A percentile compares a stretch with the other conserved stretches of the same genome.
Conservation (phyloP, 805 yeast genomes). For the Yamadazyma ubonensis region DNA sequence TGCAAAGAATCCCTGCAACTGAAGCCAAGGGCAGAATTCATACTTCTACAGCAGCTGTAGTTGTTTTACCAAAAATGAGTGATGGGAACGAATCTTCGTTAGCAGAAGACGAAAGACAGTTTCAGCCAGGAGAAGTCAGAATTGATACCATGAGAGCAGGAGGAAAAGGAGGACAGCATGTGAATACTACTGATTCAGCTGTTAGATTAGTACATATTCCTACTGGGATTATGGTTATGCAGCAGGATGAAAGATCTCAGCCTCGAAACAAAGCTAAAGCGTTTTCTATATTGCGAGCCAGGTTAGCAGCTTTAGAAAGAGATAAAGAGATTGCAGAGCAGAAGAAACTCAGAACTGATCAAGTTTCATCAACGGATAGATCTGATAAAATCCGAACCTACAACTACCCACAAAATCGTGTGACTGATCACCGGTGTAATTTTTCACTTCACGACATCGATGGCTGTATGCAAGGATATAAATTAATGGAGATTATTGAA, state of each 20-base stretch:
- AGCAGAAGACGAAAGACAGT: slow-evolving; percentile 59
- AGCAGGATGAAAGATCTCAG: slow-evolving; percentile 95
- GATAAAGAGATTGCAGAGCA: slow-evolving; percentile 64
- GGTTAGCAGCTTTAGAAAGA: slow-evolving; percentile 79
- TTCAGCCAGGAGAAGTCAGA: slow-evolving; percentile 83
- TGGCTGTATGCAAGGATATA: slow-evolving; percentile 40
- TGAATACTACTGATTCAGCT: slow-evolving; percentile 95
- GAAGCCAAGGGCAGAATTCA: slow-evolving; percentile 93
- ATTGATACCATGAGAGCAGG: slow-evolving; percentile 97
- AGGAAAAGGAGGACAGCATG: slow-evolving; percentile 98
- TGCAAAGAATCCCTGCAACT: slow-evolving; percentile 90
- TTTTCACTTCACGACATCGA: slow-evolving; percentile 69
- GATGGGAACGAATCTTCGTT: slow-evolving; percentile 50
- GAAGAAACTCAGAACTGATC: slow-evolving; percentile 66
- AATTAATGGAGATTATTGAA: slow-evolving; percentile 35
- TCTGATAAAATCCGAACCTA: slow-evolving; percentile 93
- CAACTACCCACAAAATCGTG: slow-evolving; percentile 86
- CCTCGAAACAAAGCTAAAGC: slow-evolving; percentile 94
- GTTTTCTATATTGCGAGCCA: slow-evolving; percentile 72
- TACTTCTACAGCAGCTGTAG: slow-evolving; percentile 94
- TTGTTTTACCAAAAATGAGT: slow-evolving; percentile 81
- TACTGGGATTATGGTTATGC: slow-evolving; percentile 81
- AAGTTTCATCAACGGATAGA: slow-evolving; percentile 85
- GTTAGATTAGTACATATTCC: slow-evolving; percentile 91
- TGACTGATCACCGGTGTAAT: slow-evolving; percentile 93